Percentiles rank a stretch among this genome's conserved stretches.
Evolutionary conservation across 257 asterid genomes (phyloP).

Genomic region (Catharanthus roseus): DNA sequence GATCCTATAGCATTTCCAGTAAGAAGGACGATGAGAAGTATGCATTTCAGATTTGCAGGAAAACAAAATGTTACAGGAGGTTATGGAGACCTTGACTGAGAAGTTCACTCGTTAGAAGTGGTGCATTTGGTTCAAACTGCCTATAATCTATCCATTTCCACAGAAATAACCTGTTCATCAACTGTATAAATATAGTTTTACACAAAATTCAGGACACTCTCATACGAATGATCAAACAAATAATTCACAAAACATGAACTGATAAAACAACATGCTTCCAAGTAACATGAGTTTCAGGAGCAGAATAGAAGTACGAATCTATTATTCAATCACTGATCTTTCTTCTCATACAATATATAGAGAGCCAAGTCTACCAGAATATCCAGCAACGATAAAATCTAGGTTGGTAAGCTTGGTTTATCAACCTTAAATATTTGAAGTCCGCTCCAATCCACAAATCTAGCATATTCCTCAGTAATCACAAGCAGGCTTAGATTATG

Average conservation of each 20-base stretch:
- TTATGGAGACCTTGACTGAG: background rate
- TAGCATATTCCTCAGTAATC: background rate
- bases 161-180: background rate
- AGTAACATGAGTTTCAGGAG: background rate
- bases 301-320: background rate
- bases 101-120: background rate
- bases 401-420: too few relatives aligned
- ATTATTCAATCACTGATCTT: too few relatives aligned
- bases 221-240: background rate
- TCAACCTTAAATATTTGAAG: background rate
- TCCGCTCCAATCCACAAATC: background rate
- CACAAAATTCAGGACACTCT: background rate
- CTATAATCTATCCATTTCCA: background rate
- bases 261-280: background rate
- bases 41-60: too few relatives aligned
- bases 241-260: background rate
- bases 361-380: constrained; percentile 9
- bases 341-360: background rate
- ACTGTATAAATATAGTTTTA: background rate
- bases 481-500: background rate
- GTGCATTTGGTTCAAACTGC: background rate
- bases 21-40: background rate
- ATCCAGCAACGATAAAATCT: background rate
- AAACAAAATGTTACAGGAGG: too few relatives aligned
- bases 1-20: background rate